phyloP scores from a whole-genome alignment of 2,329 filamentous ascomycete genomes.

The Dactylellina drechsleri region DNA sequence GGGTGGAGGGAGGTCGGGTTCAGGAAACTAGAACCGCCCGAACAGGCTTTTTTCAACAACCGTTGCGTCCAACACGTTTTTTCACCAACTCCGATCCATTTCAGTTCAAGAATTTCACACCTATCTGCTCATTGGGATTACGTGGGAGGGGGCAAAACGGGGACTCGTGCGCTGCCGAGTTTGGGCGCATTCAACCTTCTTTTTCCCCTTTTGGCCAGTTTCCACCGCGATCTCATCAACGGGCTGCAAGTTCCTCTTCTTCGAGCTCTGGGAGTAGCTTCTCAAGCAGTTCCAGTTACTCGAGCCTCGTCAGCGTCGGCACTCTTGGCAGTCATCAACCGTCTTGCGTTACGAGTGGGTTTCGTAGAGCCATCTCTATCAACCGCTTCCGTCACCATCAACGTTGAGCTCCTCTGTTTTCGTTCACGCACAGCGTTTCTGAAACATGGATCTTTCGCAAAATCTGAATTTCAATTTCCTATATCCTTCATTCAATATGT shows the following conservation, averaged over 20 bases:
- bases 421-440: constrained; percentile 2
- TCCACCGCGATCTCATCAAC: neutral
- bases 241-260: neutral
- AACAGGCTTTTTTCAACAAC: too few relatives aligned
- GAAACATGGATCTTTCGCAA: constrained; percentile 11
- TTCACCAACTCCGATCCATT: neutral
- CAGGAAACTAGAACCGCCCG: neutral
- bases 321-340: too few relatives aligned
- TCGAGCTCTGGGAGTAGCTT: neutral
- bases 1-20: neutral
- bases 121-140: neutral
- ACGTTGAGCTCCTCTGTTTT: neutral
- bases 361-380: constrained; percentile 1
- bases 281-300: neutral
- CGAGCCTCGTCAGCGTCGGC: neutral
- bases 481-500: constrained; percentile 53
- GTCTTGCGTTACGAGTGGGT: neutral
- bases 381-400: neutral
- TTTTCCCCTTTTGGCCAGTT: constrained; percentile 35
- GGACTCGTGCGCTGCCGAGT: too few relatives aligned
- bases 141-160: too few relatives aligned
- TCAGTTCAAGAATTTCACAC: constrained; percentile 10
- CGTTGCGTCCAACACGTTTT: too few relatives aligned
- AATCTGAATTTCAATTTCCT: constrained; percentile 12
- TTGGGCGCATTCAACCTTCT: neutral